A percentile compares a stretch with the other conserved stretches of the same genome.
phyloP scores from a whole-genome alignment of 495 filamentous ascomycete genomes.

The Saxispiralis lemnorum region DNA sequence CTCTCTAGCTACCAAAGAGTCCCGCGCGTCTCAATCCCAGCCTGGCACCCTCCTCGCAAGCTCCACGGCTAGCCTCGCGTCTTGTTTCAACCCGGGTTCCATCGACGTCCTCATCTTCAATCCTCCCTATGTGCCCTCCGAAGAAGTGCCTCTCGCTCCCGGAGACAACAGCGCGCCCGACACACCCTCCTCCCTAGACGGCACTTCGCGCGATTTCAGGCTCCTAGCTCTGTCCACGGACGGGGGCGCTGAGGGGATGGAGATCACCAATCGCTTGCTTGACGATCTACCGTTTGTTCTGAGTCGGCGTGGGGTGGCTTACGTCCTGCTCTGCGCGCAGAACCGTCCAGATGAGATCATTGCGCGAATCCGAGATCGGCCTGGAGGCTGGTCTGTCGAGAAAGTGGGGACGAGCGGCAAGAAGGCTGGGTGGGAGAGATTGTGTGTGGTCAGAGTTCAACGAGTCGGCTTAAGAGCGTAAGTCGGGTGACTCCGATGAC shows the following conservation, averaged over 20 bases:
- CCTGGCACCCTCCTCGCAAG: conserved; percentile 37
- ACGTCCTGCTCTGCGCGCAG: conserved; percentile 74
- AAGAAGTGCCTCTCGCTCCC: conserved; percentile 38
- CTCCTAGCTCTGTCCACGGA: conserved; percentile 77
- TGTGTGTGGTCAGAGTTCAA: conserved; percentile 70
- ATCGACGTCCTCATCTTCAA: conserved; percentile 90
- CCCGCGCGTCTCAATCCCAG: not conserved
- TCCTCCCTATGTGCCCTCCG: conserved; percentile 84
- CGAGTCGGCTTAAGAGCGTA: conserved; percentile 18
- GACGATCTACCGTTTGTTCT: conserved; percentile 45
- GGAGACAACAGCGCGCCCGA: conserved; percentile 19
- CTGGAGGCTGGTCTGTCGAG: conserved; percentile 48
- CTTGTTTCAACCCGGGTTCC: conserved; percentile 33
- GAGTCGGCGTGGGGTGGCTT: conserved; percentile 57
- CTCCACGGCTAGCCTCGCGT: conserved; percentile 46
- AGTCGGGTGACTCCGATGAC: not conserved
- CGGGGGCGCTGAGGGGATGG: conserved; percentile 81
- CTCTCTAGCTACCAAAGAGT: conserved; percentile 29
- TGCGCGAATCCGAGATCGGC: conserved; percentile 38
- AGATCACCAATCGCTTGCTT: conserved; percentile 65
- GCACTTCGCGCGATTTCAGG: conserved; percentile 54
- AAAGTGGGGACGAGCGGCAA: conserved; percentile 71
- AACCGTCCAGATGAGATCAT: conserved; percentile 67
- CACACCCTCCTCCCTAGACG: conserved; percentile 2
- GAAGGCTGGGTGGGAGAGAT: conserved; percentile 79